phyloP scores from a whole-genome alignment of 2,329 filamentous ascomycete species.

The Diplodia intermedia region DNA sequence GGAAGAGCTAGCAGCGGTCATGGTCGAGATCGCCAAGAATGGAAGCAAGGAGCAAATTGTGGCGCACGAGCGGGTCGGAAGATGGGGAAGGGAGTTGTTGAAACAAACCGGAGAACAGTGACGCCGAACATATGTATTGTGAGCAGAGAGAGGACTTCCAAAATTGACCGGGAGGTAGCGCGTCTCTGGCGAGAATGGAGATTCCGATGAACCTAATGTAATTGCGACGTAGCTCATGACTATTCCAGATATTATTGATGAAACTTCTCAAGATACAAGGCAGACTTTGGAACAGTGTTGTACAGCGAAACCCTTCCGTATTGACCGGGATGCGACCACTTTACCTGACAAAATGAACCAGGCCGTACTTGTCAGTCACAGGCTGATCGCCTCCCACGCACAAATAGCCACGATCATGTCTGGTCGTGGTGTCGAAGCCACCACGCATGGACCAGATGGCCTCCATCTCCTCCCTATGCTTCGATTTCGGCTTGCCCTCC shows the following conservation, averaged over 20 bases:
- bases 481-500: slow-evolving; percentile 60
- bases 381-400: background rate
- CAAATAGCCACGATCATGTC: background rate
- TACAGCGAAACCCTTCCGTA: background rate
- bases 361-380: background rate
- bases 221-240: background rate
- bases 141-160: background rate
- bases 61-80: background rate
- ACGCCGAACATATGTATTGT: background rate
- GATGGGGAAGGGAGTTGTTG: slow-evolving; percentile 2
- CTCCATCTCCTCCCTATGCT: slow-evolving; percentile 62
- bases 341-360: background rate
- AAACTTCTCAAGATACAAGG: background rate
- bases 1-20: slow-evolving; percentile 15
- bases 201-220: background rate
- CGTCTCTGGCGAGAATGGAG: background rate
- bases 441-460: slow-evolving; percentile 2
- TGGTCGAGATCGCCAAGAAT: slow-evolving; percentile 7
- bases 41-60: slow-evolving; percentile 7
- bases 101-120: background rate
- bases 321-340: background rate
- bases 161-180: background rate
- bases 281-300: background rate
- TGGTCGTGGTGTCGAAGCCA: slow-evolving; percentile 13
- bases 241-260: background rate